Evolutionary conservation across 208 protist genomes (phyloP), one percentile per base, ranked within the genome.

Genomic region (Herpetomonas tarakana): DNA sequence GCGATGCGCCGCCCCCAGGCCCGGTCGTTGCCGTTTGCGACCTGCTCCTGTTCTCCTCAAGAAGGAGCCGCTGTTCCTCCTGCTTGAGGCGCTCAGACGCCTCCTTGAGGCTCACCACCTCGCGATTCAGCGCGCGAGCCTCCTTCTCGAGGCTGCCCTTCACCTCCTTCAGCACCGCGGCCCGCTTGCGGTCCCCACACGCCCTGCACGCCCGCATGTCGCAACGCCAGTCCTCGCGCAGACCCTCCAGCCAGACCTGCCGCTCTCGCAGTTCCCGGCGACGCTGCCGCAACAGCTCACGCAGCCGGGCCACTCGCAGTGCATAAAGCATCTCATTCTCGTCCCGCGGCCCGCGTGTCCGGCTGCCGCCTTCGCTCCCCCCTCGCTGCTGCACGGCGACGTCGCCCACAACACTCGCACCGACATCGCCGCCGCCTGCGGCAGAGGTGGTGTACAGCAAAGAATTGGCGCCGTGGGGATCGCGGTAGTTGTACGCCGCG

Each of bases 181-280:
- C 76, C 29, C 73, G 59, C 1, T 52, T 31, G 28, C 54, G 55
- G 58, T 91, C 78, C 22, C 65, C 49, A 2, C 26, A 29, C 24
- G 21, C 55, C 47, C 71, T 71, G 53, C 78, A 86, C 9, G n/a
- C 39, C 0, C 47, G 53, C 81, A 86, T 88, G 51, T 85, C 82
- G 16, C 19, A 29, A 2, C 70, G 71, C 88, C 88, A 94, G 55
- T 84, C 74, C 25, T 70, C 65, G 16, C 88, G 81, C 26, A 79
- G 52, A 2, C 21, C 21, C 53, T 80, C 74, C 49, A 92, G 62
- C 7, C 52, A 28, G 2, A 3, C 9, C 41, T 58, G 73, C 27
- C 62, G 66, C 0, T 16, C 41, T 28, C 67, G 57, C 52, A 91
- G 57, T 28, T 65, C 61, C 24, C 60, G 49, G 9, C 68, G 76